These are phyloP conservation scores for Mycena polygramma DNA, from an alignment of 768 basidiomycete genomes.

Conservation along the genomic window DNA sequence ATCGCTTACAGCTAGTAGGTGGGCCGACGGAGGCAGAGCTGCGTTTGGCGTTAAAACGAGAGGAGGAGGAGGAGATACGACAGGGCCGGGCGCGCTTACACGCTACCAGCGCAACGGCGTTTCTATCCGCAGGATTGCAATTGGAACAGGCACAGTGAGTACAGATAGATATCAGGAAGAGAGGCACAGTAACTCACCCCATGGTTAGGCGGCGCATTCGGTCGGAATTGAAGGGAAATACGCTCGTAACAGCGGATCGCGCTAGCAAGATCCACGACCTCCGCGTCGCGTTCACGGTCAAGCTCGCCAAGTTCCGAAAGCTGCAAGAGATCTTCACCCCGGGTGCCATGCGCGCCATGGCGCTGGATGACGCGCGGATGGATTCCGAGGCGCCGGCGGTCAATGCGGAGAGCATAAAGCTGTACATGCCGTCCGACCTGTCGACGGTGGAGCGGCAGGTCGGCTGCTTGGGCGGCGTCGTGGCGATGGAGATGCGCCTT, in stretches of 20 bases:
- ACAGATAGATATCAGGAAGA: no score
- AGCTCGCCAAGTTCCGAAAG: not conserved
- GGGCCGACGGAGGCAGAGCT: no score
- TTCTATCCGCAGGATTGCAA: conserved; percentile 17
- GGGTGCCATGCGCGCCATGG: not conserved
- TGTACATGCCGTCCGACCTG: conserved; percentile 11
- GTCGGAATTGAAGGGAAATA: not conserved
- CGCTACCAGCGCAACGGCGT: conserved; percentile 16
- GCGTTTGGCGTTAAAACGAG: not conserved
- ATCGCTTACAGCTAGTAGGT: no score
- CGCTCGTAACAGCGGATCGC: not conserved
- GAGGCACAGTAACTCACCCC: not conserved
- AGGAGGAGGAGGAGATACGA: conserved; percentile 4
- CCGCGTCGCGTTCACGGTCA: not conserved
- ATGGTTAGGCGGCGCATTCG: conserved; percentile 5
- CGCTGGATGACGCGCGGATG: not conserved
- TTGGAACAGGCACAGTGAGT: conserved; percentile 26
- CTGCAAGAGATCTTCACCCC: conserved; percentile 12
- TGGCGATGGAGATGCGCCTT: not conserved
- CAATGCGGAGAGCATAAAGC: not conserved
- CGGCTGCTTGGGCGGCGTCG: not conserved
- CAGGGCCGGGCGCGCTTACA: not conserved
- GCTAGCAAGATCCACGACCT: conserved; percentile 9
- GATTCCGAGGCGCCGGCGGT: not conserved
- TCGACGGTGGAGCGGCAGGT: not conserved